Conservation (phyloP, 2,329 filamentous ascomycete genomes). For the Pyrenophora tritici-repentis region DNA sequence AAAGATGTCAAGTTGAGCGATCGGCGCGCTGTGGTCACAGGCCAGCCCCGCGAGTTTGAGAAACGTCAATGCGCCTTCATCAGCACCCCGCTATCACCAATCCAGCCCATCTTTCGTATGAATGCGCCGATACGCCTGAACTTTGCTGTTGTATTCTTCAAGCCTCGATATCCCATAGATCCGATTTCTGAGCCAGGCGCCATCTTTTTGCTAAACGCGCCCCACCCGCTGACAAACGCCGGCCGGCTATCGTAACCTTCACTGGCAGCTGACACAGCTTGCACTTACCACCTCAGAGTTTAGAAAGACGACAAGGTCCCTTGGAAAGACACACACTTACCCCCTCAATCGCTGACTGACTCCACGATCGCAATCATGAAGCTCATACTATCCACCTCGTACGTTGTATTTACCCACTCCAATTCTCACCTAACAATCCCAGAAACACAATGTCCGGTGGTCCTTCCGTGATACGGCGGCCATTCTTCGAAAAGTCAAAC, state of each 20-base stretch:
- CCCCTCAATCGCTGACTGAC: too few relatives aligned
- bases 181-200: too few relatives aligned
- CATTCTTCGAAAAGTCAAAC: slow-evolving; percentile 81
- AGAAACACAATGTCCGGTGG: slow-evolving; percentile 86
- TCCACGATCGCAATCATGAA: slow-evolving; percentile 63
- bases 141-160: background rate
- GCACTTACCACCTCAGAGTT: too few relatives aligned
- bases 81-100: slow-evolving; percentile 10
- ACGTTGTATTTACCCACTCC: slow-evolving; percentile 46
- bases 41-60: slow-evolving; percentile 30
- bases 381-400: slow-evolving; percentile 86
- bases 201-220: background rate
- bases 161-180: background rate
- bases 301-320: too few relatives aligned
- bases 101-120: too few relatives aligned
- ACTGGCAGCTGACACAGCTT: too few relatives aligned
- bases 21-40: slow-evolving; percentile 16
- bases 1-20: slow-evolving; percentile 18
- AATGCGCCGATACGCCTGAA: slow-evolving; percentile 1
- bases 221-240: slow-evolving; percentile 31
- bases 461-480: slow-evolving; percentile 81
- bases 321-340: too few relatives aligned
- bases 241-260: background rate
- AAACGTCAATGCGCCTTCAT: slow-evolving; percentile 28
- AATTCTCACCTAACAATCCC: slow-evolving; percentile 58